These are phyloP conservation scores for Aureobasidium lini DNA, from an alignment of 2,329 filamentous ascomycete species.

Conservation along the genomic window DNA sequence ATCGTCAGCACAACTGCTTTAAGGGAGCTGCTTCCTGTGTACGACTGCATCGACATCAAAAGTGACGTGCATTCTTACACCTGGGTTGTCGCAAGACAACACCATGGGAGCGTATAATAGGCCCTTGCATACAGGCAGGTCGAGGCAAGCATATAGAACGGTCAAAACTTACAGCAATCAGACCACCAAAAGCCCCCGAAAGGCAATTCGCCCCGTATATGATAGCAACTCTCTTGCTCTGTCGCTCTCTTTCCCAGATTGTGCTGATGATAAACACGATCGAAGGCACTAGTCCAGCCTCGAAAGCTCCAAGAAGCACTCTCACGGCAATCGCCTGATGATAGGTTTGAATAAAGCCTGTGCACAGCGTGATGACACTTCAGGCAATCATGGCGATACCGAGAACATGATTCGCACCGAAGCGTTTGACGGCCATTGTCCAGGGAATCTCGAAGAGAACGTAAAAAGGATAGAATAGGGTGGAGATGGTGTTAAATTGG, in stretches of 20 bases:
- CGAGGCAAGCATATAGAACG: no score
- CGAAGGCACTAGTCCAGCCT: constrained; percentile 25
- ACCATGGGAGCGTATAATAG: no score
- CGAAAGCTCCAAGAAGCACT: constrained; percentile 23
- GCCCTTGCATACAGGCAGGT: no score
- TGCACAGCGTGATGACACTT: constrained; percentile 24
- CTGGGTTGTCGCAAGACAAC: no score
- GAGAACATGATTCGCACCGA: constrained; percentile 20
- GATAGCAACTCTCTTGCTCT: constrained; percentile 25
- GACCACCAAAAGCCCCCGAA: constrained; percentile 22
- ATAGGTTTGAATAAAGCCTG: constrained; percentile 27
- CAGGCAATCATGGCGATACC: constrained; percentile 21
- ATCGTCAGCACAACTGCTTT: no score
- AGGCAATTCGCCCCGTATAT: constrained; percentile 22
- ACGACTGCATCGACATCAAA: no score
- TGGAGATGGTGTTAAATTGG: constrained; percentile 20
- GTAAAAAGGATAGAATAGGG: constrained; percentile 19
- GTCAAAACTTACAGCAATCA: constrained; percentile 18
- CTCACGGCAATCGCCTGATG: constrained; percentile 24
- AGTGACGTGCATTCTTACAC: no score
- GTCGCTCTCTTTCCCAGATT: constrained; percentile 22
- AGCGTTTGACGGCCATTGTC: constrained; percentile 22
- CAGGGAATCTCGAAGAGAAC: constrained; percentile 18
- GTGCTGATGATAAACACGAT: constrained; percentile 26
- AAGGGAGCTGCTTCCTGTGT: no score